Conservation (phyloP, 1,284 basidiomycete species). For the Earliella scabrosa region DNA sequence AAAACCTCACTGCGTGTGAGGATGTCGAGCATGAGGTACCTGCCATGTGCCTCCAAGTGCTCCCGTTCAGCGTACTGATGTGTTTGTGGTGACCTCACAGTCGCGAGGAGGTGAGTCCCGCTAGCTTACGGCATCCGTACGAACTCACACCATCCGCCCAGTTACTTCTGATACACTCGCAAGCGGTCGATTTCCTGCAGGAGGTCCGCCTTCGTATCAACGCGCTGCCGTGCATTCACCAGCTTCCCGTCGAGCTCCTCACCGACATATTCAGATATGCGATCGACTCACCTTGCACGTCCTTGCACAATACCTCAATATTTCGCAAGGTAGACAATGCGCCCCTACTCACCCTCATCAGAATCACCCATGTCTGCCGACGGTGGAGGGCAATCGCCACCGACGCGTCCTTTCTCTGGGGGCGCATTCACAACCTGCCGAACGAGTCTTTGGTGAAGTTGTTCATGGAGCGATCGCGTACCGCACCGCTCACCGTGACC, state of each 20-base stretch:
- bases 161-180: background rate
- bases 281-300: background rate
- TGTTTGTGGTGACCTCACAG: background rate
- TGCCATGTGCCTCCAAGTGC: background rate
- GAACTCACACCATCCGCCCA: background rate
- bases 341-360: background rate
- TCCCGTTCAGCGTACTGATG: background rate
- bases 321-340: background rate
- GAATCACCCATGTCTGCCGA: background rate
- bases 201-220: background rate
- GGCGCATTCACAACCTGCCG: background rate
- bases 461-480: background rate
- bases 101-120: background rate
- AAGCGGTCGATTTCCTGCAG: background rate
- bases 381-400: background rate
- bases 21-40: background rate
- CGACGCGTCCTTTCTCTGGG: background rate
- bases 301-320: background rate
- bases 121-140: too few species aligned
- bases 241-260: background rate
- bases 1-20: too few species aligned
- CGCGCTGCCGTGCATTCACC: background rate
- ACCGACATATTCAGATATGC: background rate
- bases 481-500: background rate
- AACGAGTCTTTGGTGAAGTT: background rate